Evolutionary conservation across 129 eudicot genomes (phyloP).

Genomic region (Tanacetum coccineum): DNA sequence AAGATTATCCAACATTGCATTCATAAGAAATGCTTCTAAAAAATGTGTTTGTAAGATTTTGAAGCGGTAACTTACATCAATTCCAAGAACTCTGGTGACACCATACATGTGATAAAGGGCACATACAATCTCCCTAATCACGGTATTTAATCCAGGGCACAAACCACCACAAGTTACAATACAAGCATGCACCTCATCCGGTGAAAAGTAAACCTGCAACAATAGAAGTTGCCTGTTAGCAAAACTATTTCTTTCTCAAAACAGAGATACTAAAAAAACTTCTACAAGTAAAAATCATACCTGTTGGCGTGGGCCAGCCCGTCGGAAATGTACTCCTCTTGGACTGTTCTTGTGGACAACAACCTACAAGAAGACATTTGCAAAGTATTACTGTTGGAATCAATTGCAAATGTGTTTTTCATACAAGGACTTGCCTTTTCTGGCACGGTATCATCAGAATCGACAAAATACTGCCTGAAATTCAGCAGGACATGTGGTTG

Average conservation of each 20-base stretch:
- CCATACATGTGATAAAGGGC: constrained; percentile 86
- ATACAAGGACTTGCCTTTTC: constrained; percentile 49
- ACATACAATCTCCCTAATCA: constrained; percentile 83
- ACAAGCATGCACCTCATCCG: constrained; percentile 85
- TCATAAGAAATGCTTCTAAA: constrained; percentile 19
- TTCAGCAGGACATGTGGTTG: constrained; percentile 12
- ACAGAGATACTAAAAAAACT: not conserved
- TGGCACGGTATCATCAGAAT: constrained; percentile 76
- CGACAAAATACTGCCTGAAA: constrained; percentile 91
- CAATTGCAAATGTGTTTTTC: constrained; percentile 4
- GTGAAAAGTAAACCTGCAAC: constrained; percentile 65
- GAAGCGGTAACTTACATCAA: constrained; percentile 55
- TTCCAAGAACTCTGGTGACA: constrained; percentile 70
- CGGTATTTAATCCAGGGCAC: constrained; percentile 92
- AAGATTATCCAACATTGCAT: not conserved
- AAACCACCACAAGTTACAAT: constrained; percentile 91
- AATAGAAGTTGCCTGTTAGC: constrained; percentile 24
- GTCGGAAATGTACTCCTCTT: constrained; percentile 86
- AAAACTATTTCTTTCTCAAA: not conserved
- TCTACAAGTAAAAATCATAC: constrained; percentile 26
- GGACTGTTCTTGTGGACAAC: constrained; percentile 68
- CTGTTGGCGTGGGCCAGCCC: constrained; percentile 92
- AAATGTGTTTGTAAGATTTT: constrained; percentile 2
- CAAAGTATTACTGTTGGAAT: not conserved
- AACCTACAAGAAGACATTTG: constrained; percentile 40